phyloP scores from a whole-genome alignment of 192 early-diverging fungal species.

The Backusella psychrophila region DNA sequence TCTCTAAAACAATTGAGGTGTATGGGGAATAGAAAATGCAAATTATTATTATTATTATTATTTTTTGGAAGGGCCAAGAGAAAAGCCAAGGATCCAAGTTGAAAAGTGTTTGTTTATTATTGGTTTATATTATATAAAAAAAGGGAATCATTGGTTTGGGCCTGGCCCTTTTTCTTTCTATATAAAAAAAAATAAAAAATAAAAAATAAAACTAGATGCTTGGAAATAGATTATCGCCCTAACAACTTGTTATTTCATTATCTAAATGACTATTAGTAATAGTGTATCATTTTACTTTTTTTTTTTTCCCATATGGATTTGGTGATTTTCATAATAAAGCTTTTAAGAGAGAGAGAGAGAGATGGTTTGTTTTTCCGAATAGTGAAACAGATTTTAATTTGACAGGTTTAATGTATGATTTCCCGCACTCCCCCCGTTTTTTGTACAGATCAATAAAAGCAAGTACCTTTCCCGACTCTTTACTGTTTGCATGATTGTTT shows the following conservation, averaged over 20 bases:
- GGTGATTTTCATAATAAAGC: not conserved
- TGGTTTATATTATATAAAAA: not conserved
- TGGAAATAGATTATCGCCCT: too few species aligned
- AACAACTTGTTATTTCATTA: too few species aligned
- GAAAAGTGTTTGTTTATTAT: not conserved
- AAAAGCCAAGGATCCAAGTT: not conserved
- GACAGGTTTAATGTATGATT: not conserved
- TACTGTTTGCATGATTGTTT: not conserved
- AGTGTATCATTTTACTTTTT: too few species aligned
- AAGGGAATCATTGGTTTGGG: not conserved
- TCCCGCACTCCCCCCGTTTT: not conserved
- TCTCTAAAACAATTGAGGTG: not conserved
- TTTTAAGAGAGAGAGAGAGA: not conserved
- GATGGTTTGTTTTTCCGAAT: not conserved
- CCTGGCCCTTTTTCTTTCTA: too few species aligned
- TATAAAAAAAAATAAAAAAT: too few species aligned
- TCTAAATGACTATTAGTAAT: too few species aligned
- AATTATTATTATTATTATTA: too few species aligned
- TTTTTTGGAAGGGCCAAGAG: not conserved
- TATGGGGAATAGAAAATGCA: not conserved
- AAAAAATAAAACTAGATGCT: too few species aligned
- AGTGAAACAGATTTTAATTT: not conserved
- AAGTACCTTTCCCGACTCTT: not conserved
- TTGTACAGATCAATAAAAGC: not conserved
- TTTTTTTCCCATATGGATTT: too few species aligned